phyloP scores from a whole-genome alignment of 1,284 basidiomycete genomes.

The Irpex sp. region DNA sequence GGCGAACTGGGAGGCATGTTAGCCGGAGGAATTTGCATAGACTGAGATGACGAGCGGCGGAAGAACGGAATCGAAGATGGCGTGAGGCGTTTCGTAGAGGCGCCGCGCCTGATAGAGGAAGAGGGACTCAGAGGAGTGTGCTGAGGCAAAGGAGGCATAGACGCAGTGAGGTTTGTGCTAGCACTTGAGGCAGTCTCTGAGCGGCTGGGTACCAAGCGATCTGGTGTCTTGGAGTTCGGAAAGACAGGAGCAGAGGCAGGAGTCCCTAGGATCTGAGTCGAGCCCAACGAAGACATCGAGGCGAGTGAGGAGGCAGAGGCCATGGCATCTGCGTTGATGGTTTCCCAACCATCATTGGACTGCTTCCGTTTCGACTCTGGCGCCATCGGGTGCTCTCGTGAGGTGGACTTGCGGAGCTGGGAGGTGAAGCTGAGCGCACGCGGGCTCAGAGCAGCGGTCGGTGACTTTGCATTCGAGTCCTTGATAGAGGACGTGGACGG shows the following conservation, averaged over 20 bases:
- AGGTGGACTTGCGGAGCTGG: constrained; percentile 59
- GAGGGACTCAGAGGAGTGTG: constrained; percentile 66
- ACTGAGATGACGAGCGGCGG: constrained; percentile 87
- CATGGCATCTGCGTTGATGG: constrained; percentile 71
- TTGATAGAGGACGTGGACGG: constrained; percentile 57
- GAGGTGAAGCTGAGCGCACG: constrained; percentile 60
- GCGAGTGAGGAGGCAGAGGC: constrained; percentile 67
- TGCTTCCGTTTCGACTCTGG: constrained; percentile 32
- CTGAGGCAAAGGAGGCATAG: constrained; percentile 45
- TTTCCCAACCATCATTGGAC: constrained; percentile 56
- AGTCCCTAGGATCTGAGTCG: constrained; percentile 47
- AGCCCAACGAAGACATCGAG: constrained; percentile 70
- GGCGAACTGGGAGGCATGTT: constrained; percentile 41
- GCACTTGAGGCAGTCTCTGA: constrained; percentile 71
- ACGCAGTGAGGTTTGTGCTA: constrained; percentile 53
- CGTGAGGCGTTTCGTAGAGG: constrained; percentile 80
- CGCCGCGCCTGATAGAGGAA: constrained; percentile 60
- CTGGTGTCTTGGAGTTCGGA: constrained; percentile 45
- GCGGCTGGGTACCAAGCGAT: constrained; percentile 54
- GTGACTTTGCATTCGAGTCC: constrained; percentile 39
- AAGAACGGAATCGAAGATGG: constrained; percentile 97
- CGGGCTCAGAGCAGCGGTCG: constrained; percentile 58
- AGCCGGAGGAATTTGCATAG: constrained; percentile 53
- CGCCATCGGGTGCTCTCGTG: constrained; percentile 56
- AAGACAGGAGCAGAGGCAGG: constrained; percentile 25